Conservation (phyloP, 1,139 yeast species). For the Candida tetrigidarum region DNA sequence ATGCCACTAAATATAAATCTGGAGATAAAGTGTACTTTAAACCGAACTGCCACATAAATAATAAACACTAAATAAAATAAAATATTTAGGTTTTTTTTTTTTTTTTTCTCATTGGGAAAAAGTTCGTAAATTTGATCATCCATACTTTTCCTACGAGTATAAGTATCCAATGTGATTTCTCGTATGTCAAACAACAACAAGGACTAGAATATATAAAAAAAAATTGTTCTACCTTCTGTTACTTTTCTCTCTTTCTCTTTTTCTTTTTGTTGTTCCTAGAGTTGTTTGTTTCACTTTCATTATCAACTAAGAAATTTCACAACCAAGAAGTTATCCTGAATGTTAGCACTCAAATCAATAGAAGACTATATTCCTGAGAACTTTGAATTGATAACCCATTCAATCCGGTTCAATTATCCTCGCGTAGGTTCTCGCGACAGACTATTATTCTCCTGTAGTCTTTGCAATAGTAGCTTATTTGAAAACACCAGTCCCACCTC, state of each 20-base stretch:
- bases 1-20: too few relatives aligned
- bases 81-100: neutral
- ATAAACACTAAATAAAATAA: too few relatives aligned
- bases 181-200: too few relatives aligned
- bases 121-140: neutral
- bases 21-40: too few relatives aligned
- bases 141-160: neutral
- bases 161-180: too few relatives aligned
- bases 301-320: too few relatives aligned
- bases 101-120: neutral
- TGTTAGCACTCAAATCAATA: constrained; percentile 1
- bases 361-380: constrained; percentile 12
- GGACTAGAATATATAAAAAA: too few relatives aligned
- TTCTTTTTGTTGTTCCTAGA: too few relatives aligned
- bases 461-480: constrained; percentile 16
- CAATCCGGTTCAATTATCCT: neutral
- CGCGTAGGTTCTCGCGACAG: neutral
- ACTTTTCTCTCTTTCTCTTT: neutral
- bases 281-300: neutral
- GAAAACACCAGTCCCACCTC: constrained; percentile 13
- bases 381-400: constrained; percentile 3
- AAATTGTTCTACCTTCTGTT: neutral
- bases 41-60: too few relatives aligned
- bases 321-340: too few relatives aligned
- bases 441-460: constrained; percentile 16